Conservation (phyloP, 495 filamentous ascomycete genomes). For the Gamarada debralockiae region DNA sequence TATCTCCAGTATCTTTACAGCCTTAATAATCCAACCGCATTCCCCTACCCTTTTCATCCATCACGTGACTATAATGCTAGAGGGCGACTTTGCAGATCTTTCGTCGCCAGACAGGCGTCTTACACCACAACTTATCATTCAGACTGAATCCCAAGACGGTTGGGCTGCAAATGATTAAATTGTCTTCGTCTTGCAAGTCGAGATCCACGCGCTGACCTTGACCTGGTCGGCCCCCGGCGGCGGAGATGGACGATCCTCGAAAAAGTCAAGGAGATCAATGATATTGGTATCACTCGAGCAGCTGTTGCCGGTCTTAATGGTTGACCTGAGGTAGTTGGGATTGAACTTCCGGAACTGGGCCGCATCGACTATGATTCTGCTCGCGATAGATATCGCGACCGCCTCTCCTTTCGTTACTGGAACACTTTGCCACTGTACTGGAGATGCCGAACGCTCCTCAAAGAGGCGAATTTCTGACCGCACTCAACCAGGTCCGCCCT, state of each 20-base stretch:
- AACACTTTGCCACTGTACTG: constrained; percentile 10
- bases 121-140: constrained; percentile 13
- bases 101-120: constrained; percentile 11
- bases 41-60: too few relatives aligned
- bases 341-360: constrained; percentile 18
- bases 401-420: constrained; percentile 1
- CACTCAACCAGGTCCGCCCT: constrained; percentile 9
- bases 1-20: too few relatives aligned
- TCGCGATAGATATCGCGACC: constrained; percentile 2
- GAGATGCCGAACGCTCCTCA: constrained; percentile 8
- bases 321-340: constrained; percentile 16
- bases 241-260: constrained; percentile 2
- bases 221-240: constrained; percentile 1
- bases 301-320: not conserved
- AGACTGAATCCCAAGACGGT: constrained; percentile 13
- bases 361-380: constrained; percentile 13
- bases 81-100: not conserved
- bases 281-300: not conserved
- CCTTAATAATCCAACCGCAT: too few relatives aligned
- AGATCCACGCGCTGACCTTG: constrained; percentile 8
- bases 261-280: not conserved
- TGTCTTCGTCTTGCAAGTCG: constrained; percentile 15
- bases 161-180: constrained; percentile 15
- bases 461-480: constrained; percentile 9
- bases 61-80: too few relatives aligned